These are phyloP conservation scores for Entomortierella lignicola DNA, from an alignment of 192 early-diverging fungal genomes.

Conservation along the genomic window DNA sequence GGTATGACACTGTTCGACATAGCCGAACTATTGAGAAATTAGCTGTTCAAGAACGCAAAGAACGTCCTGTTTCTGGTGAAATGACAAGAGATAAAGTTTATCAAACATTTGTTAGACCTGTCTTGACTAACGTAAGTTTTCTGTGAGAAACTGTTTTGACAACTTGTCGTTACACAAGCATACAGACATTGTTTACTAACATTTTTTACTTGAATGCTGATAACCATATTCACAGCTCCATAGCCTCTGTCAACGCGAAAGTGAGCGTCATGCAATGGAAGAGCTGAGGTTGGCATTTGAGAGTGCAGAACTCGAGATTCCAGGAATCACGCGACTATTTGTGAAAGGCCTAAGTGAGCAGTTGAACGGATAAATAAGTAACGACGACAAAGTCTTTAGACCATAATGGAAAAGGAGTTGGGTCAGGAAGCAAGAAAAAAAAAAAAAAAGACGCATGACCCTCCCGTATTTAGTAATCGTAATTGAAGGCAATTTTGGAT, in stretches of 20 bases:
- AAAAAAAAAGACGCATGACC: background rate
- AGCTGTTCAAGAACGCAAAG: conserved; percentile 24
- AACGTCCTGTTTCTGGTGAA: conserved; percentile 11
- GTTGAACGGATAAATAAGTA: conserved; percentile 30
- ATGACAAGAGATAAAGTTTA: conserved; percentile 40
- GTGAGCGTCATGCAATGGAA: conserved; percentile 41
- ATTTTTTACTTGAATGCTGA: too few species aligned
- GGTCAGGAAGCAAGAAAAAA: background rate
- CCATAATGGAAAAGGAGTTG: background rate
- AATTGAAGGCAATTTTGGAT: too few species aligned
- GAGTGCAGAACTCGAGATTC: conserved; percentile 48
- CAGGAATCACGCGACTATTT: conserved; percentile 38
- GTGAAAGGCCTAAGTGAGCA: conserved; percentile 49
- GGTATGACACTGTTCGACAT: conserved; percentile 34
- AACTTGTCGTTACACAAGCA: background rate
- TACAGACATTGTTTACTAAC: background rate
- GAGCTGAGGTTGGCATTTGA: conserved; percentile 41
- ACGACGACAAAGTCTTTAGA: too few species aligned
- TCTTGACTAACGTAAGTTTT: conserved; percentile 30
- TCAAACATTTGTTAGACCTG: conserved; percentile 44
- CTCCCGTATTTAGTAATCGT: background rate
- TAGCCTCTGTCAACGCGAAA: conserved; percentile 28
- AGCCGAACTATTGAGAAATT: conserved; percentile 24
- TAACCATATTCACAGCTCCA: conserved; percentile 30
- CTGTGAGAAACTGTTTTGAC: background rate